phyloP scores from a whole-genome alignment of 192 early-diverging fungal genomes.

The Coemansia sp. region DNA sequence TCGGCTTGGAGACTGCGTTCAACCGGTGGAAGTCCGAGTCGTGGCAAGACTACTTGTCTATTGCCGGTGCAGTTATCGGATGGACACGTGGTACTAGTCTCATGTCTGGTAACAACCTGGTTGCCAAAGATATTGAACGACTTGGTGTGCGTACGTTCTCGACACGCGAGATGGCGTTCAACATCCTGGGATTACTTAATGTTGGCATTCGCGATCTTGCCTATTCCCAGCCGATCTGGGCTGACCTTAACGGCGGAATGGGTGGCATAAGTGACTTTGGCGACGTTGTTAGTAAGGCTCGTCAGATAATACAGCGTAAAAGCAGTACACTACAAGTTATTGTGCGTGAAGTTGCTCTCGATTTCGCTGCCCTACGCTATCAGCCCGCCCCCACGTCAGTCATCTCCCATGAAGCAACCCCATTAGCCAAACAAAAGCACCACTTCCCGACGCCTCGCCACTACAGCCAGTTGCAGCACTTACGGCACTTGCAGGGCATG shows the following conservation, averaged over 20 bases:
- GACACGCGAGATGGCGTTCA: constrained; percentile 93
- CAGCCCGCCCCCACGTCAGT: too few relatives aligned
- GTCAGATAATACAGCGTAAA: not conserved
- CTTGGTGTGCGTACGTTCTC: constrained; percentile 92
- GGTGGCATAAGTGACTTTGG: constrained; percentile 61
- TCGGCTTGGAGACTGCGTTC: constrained; percentile 91
- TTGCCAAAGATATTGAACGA: constrained; percentile 87
- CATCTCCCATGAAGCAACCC: too few relatives aligned
- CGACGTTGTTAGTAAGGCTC: not conserved
- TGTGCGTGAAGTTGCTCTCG: not conserved
- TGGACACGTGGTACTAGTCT: constrained; percentile 97
- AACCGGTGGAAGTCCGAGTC: constrained; percentile 90
- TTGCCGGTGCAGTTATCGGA: constrained; percentile 94
- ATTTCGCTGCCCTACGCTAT: not conserved
- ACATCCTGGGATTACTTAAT: constrained; percentile 85
- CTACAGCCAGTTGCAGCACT: constrained; percentile 67
- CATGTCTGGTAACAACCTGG: constrained; percentile 87
- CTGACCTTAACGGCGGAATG: constrained; percentile 85
- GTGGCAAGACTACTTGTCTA: constrained; percentile 85
- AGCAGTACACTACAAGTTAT: not conserved
- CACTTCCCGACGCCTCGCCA: constrained; percentile 74
- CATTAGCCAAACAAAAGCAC: constrained; percentile 88
- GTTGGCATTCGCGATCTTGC: constrained; percentile 75
- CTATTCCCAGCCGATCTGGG: constrained; percentile 80
- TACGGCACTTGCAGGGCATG: constrained; percentile 71